Conservation (phyloP, 2,329 filamentous ascomycete genomes). For the Plectosphaerella plurivora region DNA sequence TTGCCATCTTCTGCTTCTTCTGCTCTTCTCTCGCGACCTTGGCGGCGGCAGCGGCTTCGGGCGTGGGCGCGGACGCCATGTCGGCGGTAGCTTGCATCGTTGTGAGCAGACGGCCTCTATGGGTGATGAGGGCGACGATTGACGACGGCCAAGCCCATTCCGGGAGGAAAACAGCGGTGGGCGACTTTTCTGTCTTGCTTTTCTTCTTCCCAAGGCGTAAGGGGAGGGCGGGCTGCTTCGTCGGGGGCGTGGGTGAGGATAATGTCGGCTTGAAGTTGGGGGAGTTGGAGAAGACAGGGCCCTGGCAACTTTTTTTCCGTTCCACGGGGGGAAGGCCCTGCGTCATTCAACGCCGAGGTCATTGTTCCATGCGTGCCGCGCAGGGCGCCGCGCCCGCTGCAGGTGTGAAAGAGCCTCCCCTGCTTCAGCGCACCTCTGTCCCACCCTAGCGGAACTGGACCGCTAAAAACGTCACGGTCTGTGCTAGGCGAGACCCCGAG, state of each 20-base stretch:
- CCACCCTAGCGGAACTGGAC: no score
- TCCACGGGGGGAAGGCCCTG: background rate
- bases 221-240: background rate
- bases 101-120: constrained; percentile 5
- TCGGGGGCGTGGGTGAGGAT: background rate
- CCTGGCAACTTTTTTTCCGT: constrained; percentile 1
- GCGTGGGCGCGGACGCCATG: constrained; percentile 9
- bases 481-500: no score
- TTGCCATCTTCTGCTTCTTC: constrained; percentile 29
- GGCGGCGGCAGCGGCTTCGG: constrained; percentile 2
- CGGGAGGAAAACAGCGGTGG: background rate
- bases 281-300: background rate
- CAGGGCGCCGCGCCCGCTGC: no score
- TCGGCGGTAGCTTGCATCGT: constrained; percentile 20
- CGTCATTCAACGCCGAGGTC: constrained; percentile 3
- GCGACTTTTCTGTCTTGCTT: background rate
- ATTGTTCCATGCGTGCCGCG: background rate
- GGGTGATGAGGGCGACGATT: background rate
- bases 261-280: background rate
- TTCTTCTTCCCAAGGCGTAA: background rate
- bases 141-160: constrained; percentile 7
- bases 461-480: no score
- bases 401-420: no score
- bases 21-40: constrained; percentile 9
- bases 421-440: no score